Conservation (phyloP, 805 yeast species). For the Kluyveromyces siamensis region DNA sequence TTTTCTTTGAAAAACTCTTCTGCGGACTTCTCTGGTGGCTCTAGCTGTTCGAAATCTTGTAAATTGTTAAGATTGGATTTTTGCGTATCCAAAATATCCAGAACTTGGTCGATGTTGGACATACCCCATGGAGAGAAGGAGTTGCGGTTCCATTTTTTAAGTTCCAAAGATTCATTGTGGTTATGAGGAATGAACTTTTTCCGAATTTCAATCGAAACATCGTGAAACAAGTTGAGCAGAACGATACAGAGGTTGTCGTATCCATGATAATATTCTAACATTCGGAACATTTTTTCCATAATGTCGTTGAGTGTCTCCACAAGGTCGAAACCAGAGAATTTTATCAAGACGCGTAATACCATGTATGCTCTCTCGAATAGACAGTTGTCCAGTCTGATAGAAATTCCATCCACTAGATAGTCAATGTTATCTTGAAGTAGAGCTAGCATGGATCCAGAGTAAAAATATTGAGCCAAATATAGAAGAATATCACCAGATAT, state of each 20-base stretch:
- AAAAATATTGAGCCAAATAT: slow-evolving; percentile 42
- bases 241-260: slow-evolving; percentile 65
- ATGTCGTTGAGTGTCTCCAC: slow-evolving; percentile 64
- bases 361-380: slow-evolving; percentile 67
- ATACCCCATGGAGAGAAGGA: slow-evolving; percentile 55
- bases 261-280: slow-evolving; percentile 80
- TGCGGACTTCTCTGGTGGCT: neutral
- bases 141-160: neutral
- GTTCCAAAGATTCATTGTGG: slow-evolving; percentile 9
- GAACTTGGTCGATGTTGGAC: slow-evolving; percentile 34
- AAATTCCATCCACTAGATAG: slow-evolving; percentile 71
- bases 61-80: slow-evolving; percentile 11
- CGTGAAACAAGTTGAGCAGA: slow-evolving; percentile 62
- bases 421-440: slow-evolving; percentile 65
- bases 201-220: slow-evolving; percentile 42
- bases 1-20: slow-evolving; percentile 32
- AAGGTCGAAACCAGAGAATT: slow-evolving; percentile 59
- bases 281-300: slow-evolving; percentile 60
- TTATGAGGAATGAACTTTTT: slow-evolving; percentile 27
- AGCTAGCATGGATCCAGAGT: slow-evolving; percentile 45
- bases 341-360: slow-evolving; percentile 59
- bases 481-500: slow-evolving; percentile 46
- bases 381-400: slow-evolving; percentile 58
- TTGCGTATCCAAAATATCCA: slow-evolving; percentile 34
- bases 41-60: neutral